Conservation (phyloP, 106 monocot genomes). For the Chionographis japonica region DNA sequence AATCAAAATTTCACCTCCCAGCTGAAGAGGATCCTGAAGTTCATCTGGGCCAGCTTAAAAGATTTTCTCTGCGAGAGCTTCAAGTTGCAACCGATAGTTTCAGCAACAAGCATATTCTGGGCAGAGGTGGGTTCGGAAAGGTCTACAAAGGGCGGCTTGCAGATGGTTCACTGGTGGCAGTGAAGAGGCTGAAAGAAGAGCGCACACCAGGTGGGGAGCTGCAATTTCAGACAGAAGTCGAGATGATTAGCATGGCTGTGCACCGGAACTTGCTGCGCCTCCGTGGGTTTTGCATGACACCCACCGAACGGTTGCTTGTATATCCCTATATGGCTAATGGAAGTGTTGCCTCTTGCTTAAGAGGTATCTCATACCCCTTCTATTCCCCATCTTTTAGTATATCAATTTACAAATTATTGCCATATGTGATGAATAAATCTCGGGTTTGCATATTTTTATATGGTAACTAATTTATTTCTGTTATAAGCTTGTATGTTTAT, state of each 20-base stretch:
- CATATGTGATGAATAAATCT: too few species aligned
- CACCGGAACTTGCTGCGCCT: constrained; percentile 5
- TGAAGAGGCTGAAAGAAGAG: constrained; percentile 12
- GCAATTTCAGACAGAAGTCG: constrained; percentile 2
- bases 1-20: neutral
- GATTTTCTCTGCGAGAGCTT: constrained; percentile 6
- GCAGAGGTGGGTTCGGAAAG: constrained; percentile 10
- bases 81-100: constrained; percentile 11
- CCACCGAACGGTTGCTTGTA: constrained; percentile 7
- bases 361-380: neutral
- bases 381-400: too few species aligned
- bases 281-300: constrained; percentile 9
- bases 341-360: constrained; percentile 10
- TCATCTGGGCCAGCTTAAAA: constrained; percentile 11
- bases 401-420: too few species aligned
- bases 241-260: constrained; percentile 7
- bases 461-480: too few species aligned
- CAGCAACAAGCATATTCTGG: constrained; percentile 7
- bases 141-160: constrained; percentile 3
- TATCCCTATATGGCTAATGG: constrained; percentile 7
- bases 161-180: constrained; percentile 8
- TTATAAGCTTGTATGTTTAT: too few species aligned
- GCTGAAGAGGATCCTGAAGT: constrained; percentile 13
- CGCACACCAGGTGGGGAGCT: constrained; percentile 8
- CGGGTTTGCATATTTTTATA: too few species aligned